Evolutionary conservation across 2,329 filamentous ascomycete genomes (phyloP), one percentile per base, ranked within the genome.

Genomic region (Curvularia eragrostidis): DNA sequence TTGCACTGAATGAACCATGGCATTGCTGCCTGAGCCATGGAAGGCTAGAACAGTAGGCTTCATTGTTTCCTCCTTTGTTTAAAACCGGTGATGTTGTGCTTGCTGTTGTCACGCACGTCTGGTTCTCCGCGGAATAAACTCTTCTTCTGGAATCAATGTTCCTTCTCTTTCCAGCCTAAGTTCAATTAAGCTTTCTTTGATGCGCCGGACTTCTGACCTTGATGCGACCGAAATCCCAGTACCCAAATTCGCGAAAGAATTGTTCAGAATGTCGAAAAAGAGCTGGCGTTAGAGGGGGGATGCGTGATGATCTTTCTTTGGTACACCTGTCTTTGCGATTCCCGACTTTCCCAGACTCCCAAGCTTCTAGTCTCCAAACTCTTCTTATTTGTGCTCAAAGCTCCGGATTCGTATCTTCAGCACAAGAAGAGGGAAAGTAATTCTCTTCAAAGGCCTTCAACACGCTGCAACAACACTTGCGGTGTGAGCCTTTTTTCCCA

Each of bases 11-110:
- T 76, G 73, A 18, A 75, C 65, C 13, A 66, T 72, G 2, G 63
- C 65, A 52, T 75, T 77, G 28, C 65, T 67, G 18, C 75, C 75
- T 5, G 68, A 71, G 59, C 75, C 75, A 50, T 77, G 75, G 63
- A 77, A 75, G 19, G 72, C 66, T 10, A 77, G 69, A 13, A 77
- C 39, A 1, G 69, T 74, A 1, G 74, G 72, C 48, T 75, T 76
- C 3, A 55, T 30, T n/a, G 21, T 15, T 5, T 30, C 13, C 3
- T 26, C 32, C 15, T 30, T 10, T 7, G 30, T 48, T 42, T n/a
- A 19, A 5, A 30, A 13, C 12, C 28, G 5, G 12, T 5, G 15
- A 12, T 24, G 19, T 19, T 48, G 19, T 39, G 36, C 32, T 44
- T 5, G 21, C 12, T 13, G 30, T 34, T 6, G 23, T 30, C 39